These are phyloP conservation scores for Colletotrichum tabaci DNA, from an alignment of 2,329 filamentous ascomycete species.

Conservation along the genomic window DNA sequence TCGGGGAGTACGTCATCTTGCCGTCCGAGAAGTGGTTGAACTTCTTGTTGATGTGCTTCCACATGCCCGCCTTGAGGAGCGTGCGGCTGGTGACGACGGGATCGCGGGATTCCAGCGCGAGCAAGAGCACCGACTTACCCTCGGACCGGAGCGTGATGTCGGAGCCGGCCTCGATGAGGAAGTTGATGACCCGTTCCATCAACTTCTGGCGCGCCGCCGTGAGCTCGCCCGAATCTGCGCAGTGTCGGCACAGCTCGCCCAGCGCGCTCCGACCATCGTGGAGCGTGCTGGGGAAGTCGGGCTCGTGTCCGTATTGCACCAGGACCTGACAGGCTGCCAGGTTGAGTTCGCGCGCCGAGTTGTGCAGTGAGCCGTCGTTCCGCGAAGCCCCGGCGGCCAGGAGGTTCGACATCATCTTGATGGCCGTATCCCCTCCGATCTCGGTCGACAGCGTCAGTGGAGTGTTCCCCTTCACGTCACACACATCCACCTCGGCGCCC, in stretches of 20 bases:
- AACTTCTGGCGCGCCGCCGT: constrained; percentile 64
- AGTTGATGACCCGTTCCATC: constrained; percentile 70
- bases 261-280: constrained; percentile 75
- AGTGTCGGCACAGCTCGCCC: constrained; percentile 74
- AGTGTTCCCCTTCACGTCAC: constrained; percentile 70
- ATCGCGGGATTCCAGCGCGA: constrained; percentile 72
- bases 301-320: constrained; percentile 71
- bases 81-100: constrained; percentile 69
- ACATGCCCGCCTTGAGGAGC: constrained; percentile 74
- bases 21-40: constrained; percentile 69
- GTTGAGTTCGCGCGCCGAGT: constrained; percentile 73
- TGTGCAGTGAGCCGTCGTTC: constrained; percentile 78
- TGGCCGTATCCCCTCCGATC: constrained; percentile 67
- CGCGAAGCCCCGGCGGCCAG: constrained; percentile 69
- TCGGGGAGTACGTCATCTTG: constrained; percentile 73
- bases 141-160: constrained; percentile 70
- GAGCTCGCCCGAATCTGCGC: constrained; percentile 62
- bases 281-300: constrained; percentile 75
- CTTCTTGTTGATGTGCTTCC: constrained; percentile 74
- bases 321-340: constrained; percentile 69
- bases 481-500: constrained; percentile 72
- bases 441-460: constrained; percentile 73
- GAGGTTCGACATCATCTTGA: constrained; percentile 68
- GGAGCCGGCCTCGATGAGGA: constrained; percentile 69
- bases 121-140: constrained; percentile 71